Evolutionary conservation across 2,329 filamentous ascomycete genomes (phyloP), one percentile per base, ranked within the genome.

Genomic region (Microdochium bolleyi): DNA sequence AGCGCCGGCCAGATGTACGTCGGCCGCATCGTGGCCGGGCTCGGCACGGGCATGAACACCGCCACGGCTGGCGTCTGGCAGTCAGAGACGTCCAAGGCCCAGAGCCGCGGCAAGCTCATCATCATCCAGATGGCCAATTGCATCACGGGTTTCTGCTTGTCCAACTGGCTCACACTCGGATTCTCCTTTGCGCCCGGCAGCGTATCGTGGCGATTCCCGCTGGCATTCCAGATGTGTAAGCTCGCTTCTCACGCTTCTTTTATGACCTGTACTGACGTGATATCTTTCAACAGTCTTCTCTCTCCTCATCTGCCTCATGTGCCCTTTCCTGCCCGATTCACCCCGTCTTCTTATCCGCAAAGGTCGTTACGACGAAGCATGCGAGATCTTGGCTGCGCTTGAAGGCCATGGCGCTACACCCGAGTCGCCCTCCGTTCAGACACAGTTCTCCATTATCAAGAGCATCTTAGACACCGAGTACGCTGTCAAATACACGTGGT

Each of bases 391-490:
- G n/a, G 54, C 55, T 13, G 62, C 60, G 37, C 61, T 68, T 24
- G 64, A 69, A 51, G 51, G 73, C 51, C 72, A 76, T 1, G 74
- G 81, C 54, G 79, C 79, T 3, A 63, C 72, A 7, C 41, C 41
- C 3, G 41, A 46, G 41, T 46, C 41, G 9, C 22, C 41, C 8
- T 46, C 41, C 16, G 41, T 46, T 7, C 41, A 19, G 13, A 46
- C 41, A 2, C 56, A 64, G 38, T 71, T 70, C 19, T 68, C 75
- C 52, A 57, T 54, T 21, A 60, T 67, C 48, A 49, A 25, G 8
- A 49, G 24, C 24, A 14, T 30, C 24, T 9, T 27, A 9, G 48
- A 49, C 22, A 49, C 25, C 48, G 24, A 49, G 24, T 49, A 30
- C 9, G 48, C 48, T 13, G 48, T 30, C 24, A 16, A 49, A 8